Evolutionary conservation across 345 rosid species (phyloP).

Genomic region (Brassica nigra): DNA sequence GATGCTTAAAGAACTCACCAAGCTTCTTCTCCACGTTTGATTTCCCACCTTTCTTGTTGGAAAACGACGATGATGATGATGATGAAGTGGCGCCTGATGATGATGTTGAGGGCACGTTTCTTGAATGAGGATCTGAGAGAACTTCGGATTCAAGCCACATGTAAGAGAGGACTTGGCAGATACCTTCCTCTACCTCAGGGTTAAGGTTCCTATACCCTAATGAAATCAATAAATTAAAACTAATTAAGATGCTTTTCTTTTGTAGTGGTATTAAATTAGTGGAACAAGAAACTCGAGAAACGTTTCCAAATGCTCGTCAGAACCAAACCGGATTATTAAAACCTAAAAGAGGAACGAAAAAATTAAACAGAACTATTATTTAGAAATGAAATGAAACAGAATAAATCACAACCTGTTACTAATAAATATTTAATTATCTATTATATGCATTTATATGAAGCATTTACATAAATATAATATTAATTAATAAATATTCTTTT

Average conservation of each 20-base stretch:
- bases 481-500: not conserved
- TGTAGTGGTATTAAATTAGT: not conserved
- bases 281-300: not conserved
- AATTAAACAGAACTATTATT: not conserved
- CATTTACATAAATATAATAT: not conserved
- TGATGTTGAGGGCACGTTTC: constrained; percentile 57
- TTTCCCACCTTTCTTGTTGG: constrained; percentile 70
- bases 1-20: constrained; percentile 86
- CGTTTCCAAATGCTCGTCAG: not conserved
- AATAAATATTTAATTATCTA: not conserved
- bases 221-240: not conserved
- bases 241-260: not conserved
- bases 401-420: not conserved
- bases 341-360: not conserved
- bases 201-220: constrained; percentile 74
- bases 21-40: constrained; percentile 73
- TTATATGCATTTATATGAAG: not conserved
- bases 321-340: not conserved
- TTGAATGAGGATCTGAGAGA: constrained; percentile 51
- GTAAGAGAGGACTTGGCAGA: constrained; percentile 86
- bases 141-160: constrained; percentile 96
- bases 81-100: constrained; percentile 38
- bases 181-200: constrained; percentile 96
- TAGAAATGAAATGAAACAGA: not conserved
- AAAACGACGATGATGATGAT: constrained; percentile 55